A percentile compares a stretch with the other conserved stretches of the same genome.
These are phyloP conservation scores for Phytopythium chamaehyphon DNA, from an alignment of 352 stramenopile genomes.

Conservation along the genomic window DNA sequence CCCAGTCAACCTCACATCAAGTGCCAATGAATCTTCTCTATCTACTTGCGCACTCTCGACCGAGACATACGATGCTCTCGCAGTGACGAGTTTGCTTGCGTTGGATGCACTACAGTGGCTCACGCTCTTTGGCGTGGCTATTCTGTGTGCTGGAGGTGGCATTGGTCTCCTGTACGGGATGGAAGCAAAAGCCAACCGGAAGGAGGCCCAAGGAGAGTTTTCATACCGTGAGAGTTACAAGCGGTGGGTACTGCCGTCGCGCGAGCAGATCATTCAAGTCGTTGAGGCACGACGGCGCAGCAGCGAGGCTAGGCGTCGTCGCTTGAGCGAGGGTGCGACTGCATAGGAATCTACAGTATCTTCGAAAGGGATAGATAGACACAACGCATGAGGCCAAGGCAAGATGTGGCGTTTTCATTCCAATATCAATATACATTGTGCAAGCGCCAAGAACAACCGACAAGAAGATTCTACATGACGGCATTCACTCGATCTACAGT, in stretches of 20 bases:
- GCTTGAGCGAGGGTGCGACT: background rate
- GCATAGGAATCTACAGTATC: background rate
- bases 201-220: slow-evolving; percentile 28
- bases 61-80: slow-evolving; percentile 35
- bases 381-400: background rate
- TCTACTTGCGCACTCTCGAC: slow-evolving; percentile 31
- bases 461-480: too few species aligned
- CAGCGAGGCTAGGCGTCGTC: slow-evolving; percentile 7
- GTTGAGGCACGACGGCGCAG: slow-evolving; percentile 6
- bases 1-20: slow-evolving; percentile 42
- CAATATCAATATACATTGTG: too few species aligned
- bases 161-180: slow-evolving; percentile 38
- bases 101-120: slow-evolving; percentile 36
- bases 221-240: slow-evolving; percentile 57
- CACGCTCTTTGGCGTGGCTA: slow-evolving; percentile 32
- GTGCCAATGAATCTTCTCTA: slow-evolving; percentile 12
- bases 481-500: too few species aligned
- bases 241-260: slow-evolving; percentile 60
- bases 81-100: slow-evolving; percentile 26
- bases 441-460: too few species aligned
- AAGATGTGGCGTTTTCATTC: background rate
- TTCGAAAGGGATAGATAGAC: background rate
- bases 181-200: slow-evolving; percentile 40
- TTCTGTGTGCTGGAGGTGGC: slow-evolving; percentile 32
- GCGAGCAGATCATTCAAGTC: slow-evolving; percentile 48